Evolutionary conservation across 176 grass and related monocot genomes (phyloP), one percentile per base, ranked within the genome.

Genomic region (Triticum urartu): DNA sequence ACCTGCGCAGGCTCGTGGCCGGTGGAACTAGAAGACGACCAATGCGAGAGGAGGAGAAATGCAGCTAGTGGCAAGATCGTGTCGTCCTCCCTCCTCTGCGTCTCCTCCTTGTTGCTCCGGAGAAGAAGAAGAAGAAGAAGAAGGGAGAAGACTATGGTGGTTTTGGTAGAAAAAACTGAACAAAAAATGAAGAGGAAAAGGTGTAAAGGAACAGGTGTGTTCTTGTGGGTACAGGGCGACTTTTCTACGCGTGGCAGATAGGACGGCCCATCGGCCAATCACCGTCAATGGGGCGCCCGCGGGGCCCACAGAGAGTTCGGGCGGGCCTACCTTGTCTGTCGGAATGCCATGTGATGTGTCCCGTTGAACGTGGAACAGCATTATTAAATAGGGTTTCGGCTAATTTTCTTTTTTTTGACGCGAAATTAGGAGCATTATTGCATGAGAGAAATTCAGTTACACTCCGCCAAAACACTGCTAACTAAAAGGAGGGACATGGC

Each of bases 161-260:
- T 81, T 89, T 86, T 60, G 71, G 83, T 85, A 83, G 24, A 13
- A 2, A 64, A 17, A 17, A 12, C 12, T 42, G 2, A 13, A 14
- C 0, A 10, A 3, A 38, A 28, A 67, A 40, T 3, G 3, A 47
- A 47, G n/a, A 13, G 15, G 1, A 8, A 13, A 17, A 22, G 82
- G 69, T 63, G 52, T 61, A 34, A 82, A 81, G 69, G 1, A 61
- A 48, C 47, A 76, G 78, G 71, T 35, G 71, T 35, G 84, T 15
- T 77, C 20, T 76, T 82, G 64, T 7, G 54, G 75, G 75, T 28
- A 79, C 79, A 12, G 24, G 11, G 42, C 54, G 50, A 22, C 66
- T 70, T 73, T 87, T 83, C 80, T 87, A 87, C 84, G 74, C 79
- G 79, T 79, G 43, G 68, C 24, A 43, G 79, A 87, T 8, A 79